Base-by-base conservation (phyloP, 2,329 filamentous ascomycete genomes). In the Aurifilum marmelostoma region DNA sequence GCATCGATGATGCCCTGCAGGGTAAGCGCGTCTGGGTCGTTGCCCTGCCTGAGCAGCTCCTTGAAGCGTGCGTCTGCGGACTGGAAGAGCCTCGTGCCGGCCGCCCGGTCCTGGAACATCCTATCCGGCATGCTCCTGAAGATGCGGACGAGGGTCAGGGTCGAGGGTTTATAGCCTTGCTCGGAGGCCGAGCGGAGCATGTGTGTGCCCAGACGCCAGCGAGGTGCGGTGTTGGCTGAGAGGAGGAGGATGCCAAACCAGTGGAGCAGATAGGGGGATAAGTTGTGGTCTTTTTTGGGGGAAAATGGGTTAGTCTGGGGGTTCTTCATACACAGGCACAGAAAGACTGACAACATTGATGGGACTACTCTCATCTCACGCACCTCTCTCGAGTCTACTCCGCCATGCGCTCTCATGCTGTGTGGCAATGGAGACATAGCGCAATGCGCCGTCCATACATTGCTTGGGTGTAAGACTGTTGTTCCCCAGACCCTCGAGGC, bases 1-100 rank as follows among this genome's bases (percentile, higher is more conserved):
- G 65, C 69, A 4, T 76, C 72, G 6, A 77, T 61, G 16, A 78
- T 60, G 21, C 78, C 81, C 9, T 77, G 73, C n/a, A 81, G 71
- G 0, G 80, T 81, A 14, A 80, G 77, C 1, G 76, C 77, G 68
- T 83, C 76, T 18, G 80, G 76, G 58, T 75, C 72, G 8, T 65
- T 66, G 21, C 66, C 68, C 16, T 41, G 21, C 14, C 29, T 37
- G 24, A 76, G 61, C 32, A 77, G 69, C 16, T 67, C 68, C 62
- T 73, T 67, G 70, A 78, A 76, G 39, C 68, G 73, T n/a, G 41
- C 39, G 29, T 73, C 43, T 65, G 73, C 72, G 29, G 66, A 62
- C 21, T 60, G 66, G 71, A 77, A 75, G 12, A 72, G 69, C 43
- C 74, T 68, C 39, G 72, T 70, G 1, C 71, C 66, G 14, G 58